Percentiles rank a stretch among this genome's conserved stretches.
Conservation (phyloP, 768 basidiomycete species). For the Amyloporia xantha region DNA sequence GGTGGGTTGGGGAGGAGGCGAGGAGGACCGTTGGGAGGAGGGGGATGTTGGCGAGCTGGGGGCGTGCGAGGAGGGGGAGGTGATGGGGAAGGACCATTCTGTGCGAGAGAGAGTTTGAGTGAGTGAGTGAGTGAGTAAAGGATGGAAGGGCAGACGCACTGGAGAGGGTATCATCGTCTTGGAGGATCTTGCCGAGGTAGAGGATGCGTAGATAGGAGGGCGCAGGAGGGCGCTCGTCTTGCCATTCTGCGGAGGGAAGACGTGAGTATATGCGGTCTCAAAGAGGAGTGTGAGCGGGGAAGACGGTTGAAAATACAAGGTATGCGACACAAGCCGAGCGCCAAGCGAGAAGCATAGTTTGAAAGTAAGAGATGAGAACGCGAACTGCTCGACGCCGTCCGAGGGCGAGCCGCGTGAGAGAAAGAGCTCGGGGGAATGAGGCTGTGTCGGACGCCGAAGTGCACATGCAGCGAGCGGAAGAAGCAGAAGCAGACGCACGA, state of each 20-base stretch:
- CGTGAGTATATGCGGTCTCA: neutral
- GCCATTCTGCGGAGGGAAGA: conserved; percentile 51
- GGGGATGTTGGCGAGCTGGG: conserved; percentile 22
- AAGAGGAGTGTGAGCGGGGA: too few species aligned
- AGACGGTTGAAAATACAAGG: neutral
- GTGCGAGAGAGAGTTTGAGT: neutral
- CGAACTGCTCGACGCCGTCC: too few species aligned
- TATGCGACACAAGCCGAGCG: neutral
- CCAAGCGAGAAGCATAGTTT: neutral
- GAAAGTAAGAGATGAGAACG: too few species aligned
- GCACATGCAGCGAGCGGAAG: neutral
- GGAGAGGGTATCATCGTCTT: conserved; percentile 72
- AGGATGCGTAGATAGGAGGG: conserved; percentile 72
- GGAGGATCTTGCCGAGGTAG: conserved; percentile 74
- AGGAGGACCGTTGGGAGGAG: conserved; percentile 8
- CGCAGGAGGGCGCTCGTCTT: conserved; percentile 69
- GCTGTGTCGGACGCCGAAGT: too few species aligned
- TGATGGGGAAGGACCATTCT: conserved; percentile 28
- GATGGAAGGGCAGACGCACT: conserved; percentile 35
- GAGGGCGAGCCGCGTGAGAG: too few species aligned
- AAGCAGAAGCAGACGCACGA: neutral
- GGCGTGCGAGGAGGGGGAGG: conserved; percentile 9
- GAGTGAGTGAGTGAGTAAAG: neutral
- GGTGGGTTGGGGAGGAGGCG: conserved; percentile 36
- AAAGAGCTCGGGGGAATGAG: too few species aligned